Evolutionary conservation across 1,139 yeast species (phyloP).

Genomic region (Kluyveromyces sp.): DNA sequence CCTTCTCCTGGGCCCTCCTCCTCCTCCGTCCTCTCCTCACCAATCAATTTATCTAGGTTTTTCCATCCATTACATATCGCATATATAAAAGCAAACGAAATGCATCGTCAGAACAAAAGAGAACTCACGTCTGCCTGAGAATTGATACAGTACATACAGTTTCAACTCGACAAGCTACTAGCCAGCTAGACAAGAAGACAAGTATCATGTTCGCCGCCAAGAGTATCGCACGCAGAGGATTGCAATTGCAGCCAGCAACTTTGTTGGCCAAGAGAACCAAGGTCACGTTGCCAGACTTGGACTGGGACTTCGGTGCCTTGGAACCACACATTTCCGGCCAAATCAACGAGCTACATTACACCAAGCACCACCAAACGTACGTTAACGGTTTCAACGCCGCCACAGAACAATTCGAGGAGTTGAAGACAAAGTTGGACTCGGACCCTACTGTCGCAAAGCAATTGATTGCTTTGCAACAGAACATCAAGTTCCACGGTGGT

Average conservation of each 20-base stretch:
- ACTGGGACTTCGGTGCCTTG: constrained; percentile 79
- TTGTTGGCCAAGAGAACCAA: constrained; percentile 40
- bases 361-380: constrained; percentile 92
- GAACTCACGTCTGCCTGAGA: too few relatives aligned
- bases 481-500: constrained; percentile 91
- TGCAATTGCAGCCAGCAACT: not conserved
- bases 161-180: too few relatives aligned
- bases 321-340: constrained; percentile 88
- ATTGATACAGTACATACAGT: too few relatives aligned
- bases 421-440: constrained; percentile 56
- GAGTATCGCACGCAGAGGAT: constrained; percentile 3
- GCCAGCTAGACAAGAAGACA: not conserved
- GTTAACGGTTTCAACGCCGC: constrained; percentile 85
- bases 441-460: constrained; percentile 39
- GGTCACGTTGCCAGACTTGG: constrained; percentile 76
- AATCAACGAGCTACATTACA: constrained; percentile 84
- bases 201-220: constrained; percentile 1
- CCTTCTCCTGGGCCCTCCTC: too few relatives aligned
- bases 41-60: too few relatives aligned
- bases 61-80: too few relatives aligned
- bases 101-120: too few relatives aligned
- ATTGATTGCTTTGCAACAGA: constrained; percentile 50
- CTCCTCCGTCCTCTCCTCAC: too few relatives aligned
- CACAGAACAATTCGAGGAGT: constrained; percentile 68
- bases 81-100: too few relatives aligned